Evolutionary conservation across 169 alveolate species (phyloP).

Genomic region (Plasmodium blacklocki): DNA sequence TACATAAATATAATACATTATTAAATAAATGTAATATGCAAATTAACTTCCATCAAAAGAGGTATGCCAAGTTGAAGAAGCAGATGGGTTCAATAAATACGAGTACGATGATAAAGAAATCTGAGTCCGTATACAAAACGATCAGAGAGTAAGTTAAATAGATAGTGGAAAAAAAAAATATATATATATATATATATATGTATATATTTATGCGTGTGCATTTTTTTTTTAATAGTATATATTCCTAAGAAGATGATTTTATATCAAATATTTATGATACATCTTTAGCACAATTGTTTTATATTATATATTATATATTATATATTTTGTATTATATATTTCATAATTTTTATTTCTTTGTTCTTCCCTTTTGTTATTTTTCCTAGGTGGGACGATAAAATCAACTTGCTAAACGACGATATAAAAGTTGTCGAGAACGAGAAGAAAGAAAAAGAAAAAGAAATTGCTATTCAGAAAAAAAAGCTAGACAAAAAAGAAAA

Average conservation of each 20-base stretch:
- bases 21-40: conserved; percentile 29
- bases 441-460: conserved; percentile 45
- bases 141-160: conserved; percentile 46
- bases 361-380: too few species aligned
- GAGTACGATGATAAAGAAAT: conserved; percentile 29
- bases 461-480: conserved; percentile 22
- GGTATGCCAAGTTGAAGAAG: background rate
- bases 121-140: conserved; percentile 56
- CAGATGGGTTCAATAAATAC: conserved; percentile 14
- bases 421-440: conserved; percentile 31
- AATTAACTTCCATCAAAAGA: conserved; percentile 12
- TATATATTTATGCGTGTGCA: background rate
- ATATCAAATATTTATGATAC: too few species aligned
- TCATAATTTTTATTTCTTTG: too few species aligned
- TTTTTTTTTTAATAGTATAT: too few species aligned
- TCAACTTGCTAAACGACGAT: conserved; percentile 44
- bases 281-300: too few species aligned
- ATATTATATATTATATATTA: background rate
- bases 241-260: too few species aligned
- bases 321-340: too few species aligned
- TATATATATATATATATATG: background rate
- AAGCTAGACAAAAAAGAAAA: conserved; percentile 55
- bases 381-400: conserved; percentile 58
- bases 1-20: conserved; percentile 29
- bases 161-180: background rate